Evolutionary conservation across 2,329 filamentous ascomycete species (phyloP).

Genomic region (Teratosphaeria destructans): DNA sequence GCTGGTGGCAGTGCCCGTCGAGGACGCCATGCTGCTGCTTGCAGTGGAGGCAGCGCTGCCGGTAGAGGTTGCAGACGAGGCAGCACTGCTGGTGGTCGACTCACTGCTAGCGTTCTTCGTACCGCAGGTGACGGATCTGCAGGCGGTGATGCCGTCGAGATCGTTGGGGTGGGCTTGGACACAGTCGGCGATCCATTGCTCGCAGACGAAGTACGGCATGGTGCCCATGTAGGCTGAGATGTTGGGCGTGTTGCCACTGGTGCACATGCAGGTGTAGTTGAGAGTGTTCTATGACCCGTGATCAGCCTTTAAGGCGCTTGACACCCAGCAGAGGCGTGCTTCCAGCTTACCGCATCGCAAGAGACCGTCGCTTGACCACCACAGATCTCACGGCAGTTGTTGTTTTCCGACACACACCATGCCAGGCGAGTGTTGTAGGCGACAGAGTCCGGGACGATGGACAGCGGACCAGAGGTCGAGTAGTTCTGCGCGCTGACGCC

Average conservation of each 20-base stretch:
- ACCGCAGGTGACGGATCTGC: conserved; percentile 45
- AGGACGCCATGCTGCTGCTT: conserved; percentile 10
- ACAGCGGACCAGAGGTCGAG: conserved; percentile 26
- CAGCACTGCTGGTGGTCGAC: conserved; percentile 21
- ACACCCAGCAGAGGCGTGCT: not conserved
- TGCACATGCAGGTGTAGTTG: conserved; percentile 48
- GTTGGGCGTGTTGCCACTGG: conserved; percentile 44
- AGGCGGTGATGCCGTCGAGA: conserved; percentile 30
- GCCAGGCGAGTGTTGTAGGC: conserved; percentile 25
- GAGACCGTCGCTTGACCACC: conserved; percentile 40
- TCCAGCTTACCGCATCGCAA: conserved; percentile 45
- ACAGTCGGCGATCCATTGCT: conserved; percentile 38
- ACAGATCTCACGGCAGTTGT: conserved; percentile 52
- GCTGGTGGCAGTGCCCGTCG: conserved; percentile 11
- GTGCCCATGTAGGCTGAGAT: conserved; percentile 47
- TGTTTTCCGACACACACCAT: conserved; percentile 51
- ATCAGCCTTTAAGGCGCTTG: not conserved
- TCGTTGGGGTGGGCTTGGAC: conserved; percentile 30
- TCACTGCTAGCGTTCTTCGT: conserved; percentile 33
- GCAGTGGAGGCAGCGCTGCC: conserved; percentile 21
- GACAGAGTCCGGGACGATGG: conserved; percentile 35
- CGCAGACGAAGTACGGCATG: conserved; percentile 51
- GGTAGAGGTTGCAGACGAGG: conserved; percentile 12
- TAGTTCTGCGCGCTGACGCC: conserved; percentile 37
- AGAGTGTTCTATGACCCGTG: conserved; percentile 31